Evolutionary conservation across 2,329 filamentous ascomycete genomes (phyloP).

Genomic region (Fusarium heterosporum): DNA sequence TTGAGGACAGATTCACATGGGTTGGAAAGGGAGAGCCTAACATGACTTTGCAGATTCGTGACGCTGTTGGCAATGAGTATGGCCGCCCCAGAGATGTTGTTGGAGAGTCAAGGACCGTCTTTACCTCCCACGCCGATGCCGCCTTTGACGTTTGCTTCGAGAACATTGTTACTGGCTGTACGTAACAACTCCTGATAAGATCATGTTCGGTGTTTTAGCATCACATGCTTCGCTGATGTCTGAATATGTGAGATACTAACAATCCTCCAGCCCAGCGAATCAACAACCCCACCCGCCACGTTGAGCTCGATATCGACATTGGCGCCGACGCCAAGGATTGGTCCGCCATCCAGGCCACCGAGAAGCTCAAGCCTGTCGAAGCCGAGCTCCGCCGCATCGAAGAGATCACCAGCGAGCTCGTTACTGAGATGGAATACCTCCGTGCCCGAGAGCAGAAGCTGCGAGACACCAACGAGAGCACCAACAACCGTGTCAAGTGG

Average conservation of each 20-base stretch:
- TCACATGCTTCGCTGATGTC: slow-evolving; percentile 19
- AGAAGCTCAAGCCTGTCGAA: slow-evolving; percentile 98
- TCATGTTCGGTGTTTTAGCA: neutral
- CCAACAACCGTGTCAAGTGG: slow-evolving; percentile 98
- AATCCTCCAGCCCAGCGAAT: slow-evolving; percentile 41
- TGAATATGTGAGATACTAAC: slow-evolving; percentile 21
- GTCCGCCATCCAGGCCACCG: slow-evolving; percentile 93
- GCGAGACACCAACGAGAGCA: slow-evolving; percentile 99
- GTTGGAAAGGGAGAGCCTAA: slow-evolving; percentile 18
- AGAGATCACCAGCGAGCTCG: slow-evolving; percentile 89
- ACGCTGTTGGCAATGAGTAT: slow-evolving; percentile 96
- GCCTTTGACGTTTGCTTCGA: slow-evolving; percentile 98
- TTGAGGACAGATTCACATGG: slow-evolving; percentile 4
- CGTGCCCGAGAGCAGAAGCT: slow-evolving; percentile 91
- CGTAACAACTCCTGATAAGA: slow-evolving; percentile 50
- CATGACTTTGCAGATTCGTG: slow-evolving; percentile 77
- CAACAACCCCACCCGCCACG: slow-evolving; percentile 68
- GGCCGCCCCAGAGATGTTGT: slow-evolving; percentile 89
- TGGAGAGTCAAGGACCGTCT: slow-evolving; percentile 92
- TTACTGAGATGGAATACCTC: slow-evolving; percentile 96
- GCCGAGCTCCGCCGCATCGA: slow-evolving; percentile 93
- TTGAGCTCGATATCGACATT: slow-evolving; percentile 96
- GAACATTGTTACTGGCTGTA: slow-evolving; percentile 80
- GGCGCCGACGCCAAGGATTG: slow-evolving; percentile 98
- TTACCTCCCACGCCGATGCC: slow-evolving; percentile 91